These are phyloP conservation scores for Cyberlindnera japonica DNA, from an alignment of 805 yeast genomes.

Conservation along the genomic window DNA sequence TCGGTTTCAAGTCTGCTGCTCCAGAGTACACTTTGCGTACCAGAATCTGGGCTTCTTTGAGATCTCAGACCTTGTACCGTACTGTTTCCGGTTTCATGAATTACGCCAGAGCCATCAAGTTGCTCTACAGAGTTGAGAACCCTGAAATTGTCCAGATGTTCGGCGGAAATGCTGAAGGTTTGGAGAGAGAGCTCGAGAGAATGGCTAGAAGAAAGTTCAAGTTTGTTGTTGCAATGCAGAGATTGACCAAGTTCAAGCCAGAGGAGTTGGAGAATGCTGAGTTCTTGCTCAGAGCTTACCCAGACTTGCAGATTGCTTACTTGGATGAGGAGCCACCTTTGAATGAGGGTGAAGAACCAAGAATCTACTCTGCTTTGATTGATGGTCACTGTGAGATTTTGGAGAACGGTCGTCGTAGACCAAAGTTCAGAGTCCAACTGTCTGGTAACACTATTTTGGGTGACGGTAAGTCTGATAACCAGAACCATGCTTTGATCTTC, in stretches of 20 bases:
- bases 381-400: conserved; percentile 77
- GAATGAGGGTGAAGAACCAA: conserved; percentile 64
- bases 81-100: conserved; percentile 99
- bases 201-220: conserved; percentile 84
- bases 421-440: conserved; percentile 69
- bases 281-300: conserved; percentile 76
- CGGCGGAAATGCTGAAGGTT: conserved; percentile 97
- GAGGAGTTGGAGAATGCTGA: conserved; percentile 81
- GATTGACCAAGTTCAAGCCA: conserved; percentile 64
- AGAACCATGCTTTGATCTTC: conserved; percentile 75
- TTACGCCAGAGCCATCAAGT: conserved; percentile 92
- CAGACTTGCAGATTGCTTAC: conserved; percentile 86
- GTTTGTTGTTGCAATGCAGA: conserved; percentile 82
- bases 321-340: conserved; percentile 88
- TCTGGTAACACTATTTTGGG: conserved; percentile 86
- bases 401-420: conserved; percentile 72
- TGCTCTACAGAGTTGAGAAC: conserved; percentile 90
- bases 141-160: conserved; percentile 96
- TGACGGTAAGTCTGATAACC: conserved; percentile 87
- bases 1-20: conserved; percentile 96
- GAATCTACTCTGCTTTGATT: conserved; percentile 71
- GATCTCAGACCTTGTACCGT: conserved; percentile 95
- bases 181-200: conserved; percentile 88
- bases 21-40: conserved; percentile 96
- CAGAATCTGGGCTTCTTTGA: conserved; percentile 96